A percentile compares a stretch with the other conserved stretches of the same genome.
phyloP scores from a whole-genome alignment of 176 grass and related monocot genomes.

The Coix lacrymajobi region DNA sequence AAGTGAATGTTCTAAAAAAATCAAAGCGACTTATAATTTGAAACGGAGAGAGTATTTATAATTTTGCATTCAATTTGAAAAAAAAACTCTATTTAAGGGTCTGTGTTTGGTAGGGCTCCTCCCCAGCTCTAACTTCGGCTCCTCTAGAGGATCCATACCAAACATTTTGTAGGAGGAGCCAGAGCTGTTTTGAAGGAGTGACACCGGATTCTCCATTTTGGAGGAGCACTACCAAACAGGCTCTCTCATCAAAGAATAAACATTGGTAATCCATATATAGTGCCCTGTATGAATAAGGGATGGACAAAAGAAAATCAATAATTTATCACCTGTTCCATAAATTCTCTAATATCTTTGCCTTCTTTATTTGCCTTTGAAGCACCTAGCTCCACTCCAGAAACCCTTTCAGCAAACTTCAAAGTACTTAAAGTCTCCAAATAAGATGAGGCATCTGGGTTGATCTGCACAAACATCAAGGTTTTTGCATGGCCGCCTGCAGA shows the following conservation, averaged over 20 bases:
- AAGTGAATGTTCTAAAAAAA: too few species aligned
- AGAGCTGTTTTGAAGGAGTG: too few species aligned
- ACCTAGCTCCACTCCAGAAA: constrained; percentile 73
- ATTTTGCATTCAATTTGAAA: background rate
- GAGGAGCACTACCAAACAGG: too few species aligned
- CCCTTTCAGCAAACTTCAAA: constrained; percentile 84
- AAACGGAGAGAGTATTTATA: background rate
- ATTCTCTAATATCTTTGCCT: constrained; percentile 64
- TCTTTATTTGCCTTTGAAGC: constrained; percentile 73
- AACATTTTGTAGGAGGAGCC: too few species aligned
- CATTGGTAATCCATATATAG: background rate
- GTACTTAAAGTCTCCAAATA: constrained; percentile 74
- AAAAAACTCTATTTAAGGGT: too few species aligned
- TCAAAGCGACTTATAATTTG: too few species aligned
- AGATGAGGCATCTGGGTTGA: constrained; percentile 57
- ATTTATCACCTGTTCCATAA: constrained; percentile 58
- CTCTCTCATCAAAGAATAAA: too few species aligned
- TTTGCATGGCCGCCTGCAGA: constrained; percentile 80
- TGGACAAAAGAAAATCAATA: background rate
- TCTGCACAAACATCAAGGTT: constrained; percentile 80
- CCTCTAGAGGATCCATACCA: too few species aligned
- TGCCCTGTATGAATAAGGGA: background rate
- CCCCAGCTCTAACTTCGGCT: too few species aligned
- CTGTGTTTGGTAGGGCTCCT: too few species aligned
- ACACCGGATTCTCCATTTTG: too few species aligned